Evolutionary conservation across 441 rosid genomes (phyloP), one percentile per base, ranked within the genome.

Genomic region (Gossypium davidsonii): DNA sequence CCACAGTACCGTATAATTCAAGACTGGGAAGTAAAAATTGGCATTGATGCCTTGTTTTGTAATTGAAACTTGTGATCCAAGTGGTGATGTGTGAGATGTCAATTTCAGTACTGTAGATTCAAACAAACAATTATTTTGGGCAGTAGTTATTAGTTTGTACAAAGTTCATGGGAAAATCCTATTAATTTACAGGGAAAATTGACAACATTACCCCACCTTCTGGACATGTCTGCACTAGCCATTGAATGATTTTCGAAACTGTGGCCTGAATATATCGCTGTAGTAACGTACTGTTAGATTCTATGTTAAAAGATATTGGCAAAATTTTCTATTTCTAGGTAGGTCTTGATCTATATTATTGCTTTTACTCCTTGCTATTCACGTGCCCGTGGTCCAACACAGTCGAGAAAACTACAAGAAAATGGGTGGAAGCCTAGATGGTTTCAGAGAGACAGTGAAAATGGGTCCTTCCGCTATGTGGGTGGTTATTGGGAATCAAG

Each of bases 401-500:
- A 95, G 99, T 91, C 98, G 51, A 87, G 91, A 73, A 89, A 90
- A 77, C 73, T 93, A 76, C 98, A 95, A 79, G 98, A 92, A 81
- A 88, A 87, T 46, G 98, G 99, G 71, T 93, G 99, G 99, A 87
- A 81, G 75, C 95, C 99, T 1, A 85, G 88, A 82, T 95, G 99
- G 98, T 95, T 95, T 79, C 80, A 81, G 63, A 68, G 78, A 77
- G 89, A 86, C 42, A 83, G 80, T 39, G 64, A 59, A 26, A 73
- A 82, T 42, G 89, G 93, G 78, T 65, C 95, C 42, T 95, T 81
- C 80, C 75, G 74, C 59, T 93, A 84, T 14, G 26, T 55, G 15
- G 97, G 97, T 1, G 98, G 98, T 23, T 95, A 95, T 49, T 95
- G 99, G 99, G 93, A 91, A 83, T 90, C 99, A 52, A 80, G 97